Percentiles rank a stretch among this genome's conserved stretches.
phyloP scores from a whole-genome alignment of 805 yeast genomes.

The Saccharomyces paradoxus region DNA sequence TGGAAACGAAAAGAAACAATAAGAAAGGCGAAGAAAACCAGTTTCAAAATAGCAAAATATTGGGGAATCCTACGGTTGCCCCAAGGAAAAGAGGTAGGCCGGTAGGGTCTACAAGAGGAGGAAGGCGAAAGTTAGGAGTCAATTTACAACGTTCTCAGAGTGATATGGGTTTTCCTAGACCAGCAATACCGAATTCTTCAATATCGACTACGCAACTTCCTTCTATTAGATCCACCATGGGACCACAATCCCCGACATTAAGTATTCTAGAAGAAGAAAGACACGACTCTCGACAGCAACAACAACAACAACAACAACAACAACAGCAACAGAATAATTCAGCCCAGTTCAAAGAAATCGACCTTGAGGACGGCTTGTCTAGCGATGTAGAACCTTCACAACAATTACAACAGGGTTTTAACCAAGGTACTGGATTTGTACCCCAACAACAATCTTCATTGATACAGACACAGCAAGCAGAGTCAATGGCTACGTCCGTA shows the following conservation, averaged over 20 bases:
- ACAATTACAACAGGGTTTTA: conserved; percentile 1
- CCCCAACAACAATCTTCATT: conserved; percentile 2
- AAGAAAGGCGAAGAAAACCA: conserved; percentile 23
- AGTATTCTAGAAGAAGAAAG: conserved; percentile 1
- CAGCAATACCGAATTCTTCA: conserved; percentile 20
- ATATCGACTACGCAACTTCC: conserved; percentile 21
- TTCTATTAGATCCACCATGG: conserved; percentile 10
- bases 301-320: conserved; percentile 1
- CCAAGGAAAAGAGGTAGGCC: conserved; percentile 30
- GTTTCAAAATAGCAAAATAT: conserved; percentile 1
- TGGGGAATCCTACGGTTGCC: conserved; percentile 9
- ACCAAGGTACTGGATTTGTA: not conserved
- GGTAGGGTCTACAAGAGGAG: conserved; percentile 17
- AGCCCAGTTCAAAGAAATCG: conserved; percentile 26
- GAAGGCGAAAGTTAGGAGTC: conserved; percentile 15
- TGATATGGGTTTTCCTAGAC: conserved; percentile 23
- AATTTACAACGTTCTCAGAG: conserved; percentile 24
- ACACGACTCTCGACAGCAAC: conserved; percentile 2
- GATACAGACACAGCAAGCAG: not conserved
- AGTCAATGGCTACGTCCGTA: conserved; percentile 9
- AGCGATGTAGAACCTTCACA: conserved; percentile 30
- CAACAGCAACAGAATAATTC: conserved; percentile 1
- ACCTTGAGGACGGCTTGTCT: conserved; percentile 32
- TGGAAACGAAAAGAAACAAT: conserved; percentile 41
- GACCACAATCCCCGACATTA: not conserved